Evolutionary conservation across 2,329 filamentous ascomycete genomes (phyloP).

Genomic region (Zymoseptoria ardabiliae): DNA sequence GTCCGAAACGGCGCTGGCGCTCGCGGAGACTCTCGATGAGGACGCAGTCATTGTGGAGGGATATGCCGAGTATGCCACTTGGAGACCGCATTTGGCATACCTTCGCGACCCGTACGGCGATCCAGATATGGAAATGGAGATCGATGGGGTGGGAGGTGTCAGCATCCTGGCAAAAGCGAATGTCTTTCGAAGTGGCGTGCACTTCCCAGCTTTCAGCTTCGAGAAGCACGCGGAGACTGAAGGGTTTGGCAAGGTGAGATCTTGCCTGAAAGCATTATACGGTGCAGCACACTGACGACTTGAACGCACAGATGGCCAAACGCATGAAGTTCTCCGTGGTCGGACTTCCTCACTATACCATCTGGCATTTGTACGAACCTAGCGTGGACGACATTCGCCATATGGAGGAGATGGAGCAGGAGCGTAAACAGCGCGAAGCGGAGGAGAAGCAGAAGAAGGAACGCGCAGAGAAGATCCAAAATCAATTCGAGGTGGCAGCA

Average conservation of each 20-base stretch:
- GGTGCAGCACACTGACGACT: not conserved
- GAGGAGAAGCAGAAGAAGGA: slow-evolving; percentile 71
- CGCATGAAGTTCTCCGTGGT: slow-evolving; percentile 94
- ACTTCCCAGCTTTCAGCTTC: slow-evolving; percentile 97
- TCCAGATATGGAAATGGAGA: slow-evolving; percentile 99
- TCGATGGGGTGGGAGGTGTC: slow-evolving; percentile 94
- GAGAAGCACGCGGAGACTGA: slow-evolving; percentile 98
- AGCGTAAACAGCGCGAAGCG: slow-evolving; percentile 69
- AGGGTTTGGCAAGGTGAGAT: slow-evolving; percentile 85
- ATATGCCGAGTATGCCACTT: slow-evolving; percentile 97
- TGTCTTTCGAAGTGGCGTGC: slow-evolving; percentile 89
- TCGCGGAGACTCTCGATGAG: slow-evolving; percentile 92
- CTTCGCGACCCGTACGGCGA: slow-evolving; percentile 94
- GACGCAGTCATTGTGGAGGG: slow-evolving; percentile 98
- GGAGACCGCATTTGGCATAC: slow-evolving; percentile 94
- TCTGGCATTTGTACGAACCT: slow-evolving; percentile 99
- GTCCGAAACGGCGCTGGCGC: slow-evolving; percentile 86
- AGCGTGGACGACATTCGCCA: slow-evolving; percentile 94
- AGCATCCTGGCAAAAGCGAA: slow-evolving; percentile 94
- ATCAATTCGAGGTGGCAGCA: slow-evolving; percentile 68
- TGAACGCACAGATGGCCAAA: slow-evolving; percentile 73
- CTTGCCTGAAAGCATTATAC: not conserved
- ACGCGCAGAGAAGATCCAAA: slow-evolving; percentile 68
- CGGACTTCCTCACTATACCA: slow-evolving; percentile 92
- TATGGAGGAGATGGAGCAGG: slow-evolving; percentile 97